Evolutionary conservation across 352 stramenopile species (phyloP), one percentile per base, ranked within the genome.

Genomic region (Phytophthora sansomeana): DNA sequence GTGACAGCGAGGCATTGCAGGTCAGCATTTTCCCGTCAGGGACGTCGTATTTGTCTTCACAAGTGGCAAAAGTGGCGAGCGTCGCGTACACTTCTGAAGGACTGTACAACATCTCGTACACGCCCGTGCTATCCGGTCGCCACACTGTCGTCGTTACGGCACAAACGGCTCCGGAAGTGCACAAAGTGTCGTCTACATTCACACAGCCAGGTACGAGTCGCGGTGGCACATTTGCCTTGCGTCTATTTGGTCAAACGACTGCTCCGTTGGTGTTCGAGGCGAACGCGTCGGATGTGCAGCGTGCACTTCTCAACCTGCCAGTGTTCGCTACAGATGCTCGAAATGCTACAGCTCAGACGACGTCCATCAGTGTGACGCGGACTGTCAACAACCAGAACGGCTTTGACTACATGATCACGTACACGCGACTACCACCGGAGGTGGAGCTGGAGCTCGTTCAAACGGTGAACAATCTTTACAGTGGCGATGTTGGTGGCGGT

Each of bases 131-230:
- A 33, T 97, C 85, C 35, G 92, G 91, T 1, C 66, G 75, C 14
- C 92, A 98, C 70, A 98, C 91, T 0, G 74, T 99, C 26, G 81
- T 79, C 0, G 76, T 98, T 6, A 87, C 95, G 3, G 74, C 87
- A 10, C 82, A 96, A 52, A 91, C 81, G 11, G 62, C 80, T 0
- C 77, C 80, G 1, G 91, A 98, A 65, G 78, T 91, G 19, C 94
- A 98, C 39, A 67, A 82, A 28, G 78, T 98, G 8, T 90, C 78
- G 5, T 92, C 88, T 2, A 50, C 75, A 3, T 98, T 97, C 68
- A 44, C 79, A 6, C 74, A 75, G 4, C 77, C 87, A 19, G 64
- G 69, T 4, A 74, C 69, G 3, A 73, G 53, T 59, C 89, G 90
- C 19, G 90, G 85, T 14, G 95, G 95, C 1, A 85, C 85, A 5